Evolutionary conservation across 148 eudicot genomes (phyloP).

Genomic region (Bassia scoparia): DNA sequence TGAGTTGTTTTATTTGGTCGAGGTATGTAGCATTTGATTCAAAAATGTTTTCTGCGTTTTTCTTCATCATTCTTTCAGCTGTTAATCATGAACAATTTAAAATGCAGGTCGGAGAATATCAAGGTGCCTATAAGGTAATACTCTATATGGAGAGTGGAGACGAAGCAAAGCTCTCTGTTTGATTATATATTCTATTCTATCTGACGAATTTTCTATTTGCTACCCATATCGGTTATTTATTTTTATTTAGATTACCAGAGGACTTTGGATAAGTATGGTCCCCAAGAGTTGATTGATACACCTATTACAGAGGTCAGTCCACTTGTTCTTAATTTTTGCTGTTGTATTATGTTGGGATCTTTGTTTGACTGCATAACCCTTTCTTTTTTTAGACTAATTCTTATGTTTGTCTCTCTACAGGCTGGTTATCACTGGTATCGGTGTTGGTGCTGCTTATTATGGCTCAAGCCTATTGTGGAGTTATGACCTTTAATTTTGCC

Average conservation of each 20-base stretch:
- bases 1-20: too few relatives aligned
- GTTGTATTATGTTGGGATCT: neutral
- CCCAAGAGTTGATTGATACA: slow-evolving; percentile 77
- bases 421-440: slow-evolving; percentile 98
- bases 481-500: slow-evolving; percentile 99
- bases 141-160: neutral
- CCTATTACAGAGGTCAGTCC: slow-evolving; percentile 85
- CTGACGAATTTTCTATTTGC: neutral
- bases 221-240: neutral
- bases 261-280: slow-evolving; percentile 81
- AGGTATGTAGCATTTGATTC: slow-evolving; percentile 38
- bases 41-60: neutral
- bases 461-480: slow-evolving; percentile 79
- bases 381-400: neutral
- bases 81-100: neutral
- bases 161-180: too few relatives aligned
- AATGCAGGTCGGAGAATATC: slow-evolving; percentile 85
- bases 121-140: slow-evolving; percentile 91
- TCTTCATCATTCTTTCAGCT: neutral
- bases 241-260: slow-evolving; percentile 54
- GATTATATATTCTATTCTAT: neutral
- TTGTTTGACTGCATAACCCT: neutral
- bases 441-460: slow-evolving; percentile 96
- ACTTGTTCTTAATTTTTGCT: neutral
- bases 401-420: slow-evolving; percentile 30